Percentiles rank a stretch among this genome's conserved stretches.
These are phyloP conservation scores for Tolypocladium ovalisporum DNA, from an alignment of 2,329 filamentous ascomycete genomes.

Conservation along the genomic window DNA sequence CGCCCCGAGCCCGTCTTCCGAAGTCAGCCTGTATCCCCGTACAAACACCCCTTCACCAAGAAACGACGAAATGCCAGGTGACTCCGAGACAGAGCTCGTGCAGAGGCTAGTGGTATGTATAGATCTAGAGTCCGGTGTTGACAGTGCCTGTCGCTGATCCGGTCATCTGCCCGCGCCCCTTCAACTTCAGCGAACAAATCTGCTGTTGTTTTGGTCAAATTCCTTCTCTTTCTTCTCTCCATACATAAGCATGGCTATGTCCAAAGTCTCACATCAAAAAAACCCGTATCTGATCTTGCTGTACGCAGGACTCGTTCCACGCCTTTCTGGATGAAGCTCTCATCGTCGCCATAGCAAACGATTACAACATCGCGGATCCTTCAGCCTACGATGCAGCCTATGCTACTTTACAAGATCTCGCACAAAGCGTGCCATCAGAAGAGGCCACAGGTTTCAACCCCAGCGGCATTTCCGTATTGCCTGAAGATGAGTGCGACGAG, in stretches of 20 bases:
- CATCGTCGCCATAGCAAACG: constrained; percentile 63
- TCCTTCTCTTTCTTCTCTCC: no score
- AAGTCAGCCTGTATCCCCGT: not conserved
- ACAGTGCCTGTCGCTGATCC: not conserved
- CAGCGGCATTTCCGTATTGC: constrained; percentile 50
- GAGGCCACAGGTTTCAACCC: constrained; percentile 71
- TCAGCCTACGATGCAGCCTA: constrained; percentile 43
- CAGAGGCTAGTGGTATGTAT: constrained; percentile 19
- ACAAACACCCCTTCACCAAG: not conserved
- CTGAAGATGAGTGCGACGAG: constrained; percentile 12
- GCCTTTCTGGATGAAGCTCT: constrained; percentile 67
- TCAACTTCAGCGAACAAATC: not conserved
- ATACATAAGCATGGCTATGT: not conserved
- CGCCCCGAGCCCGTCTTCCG: not conserved
- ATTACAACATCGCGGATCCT: constrained; percentile 53
- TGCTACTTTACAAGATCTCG: constrained; percentile 53
- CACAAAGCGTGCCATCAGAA: constrained; percentile 51
- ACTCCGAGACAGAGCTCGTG: constrained; percentile 11
- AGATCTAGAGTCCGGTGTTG: not conserved
- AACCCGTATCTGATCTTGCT: not conserved
- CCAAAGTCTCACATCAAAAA: not conserved
- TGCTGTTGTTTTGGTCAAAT: no score
- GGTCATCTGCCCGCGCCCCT: no score
- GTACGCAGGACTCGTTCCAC: constrained; percentile 54
- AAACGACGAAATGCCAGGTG: constrained; percentile 11